A percentile compares a stretch with the other conserved stretches of the same genome.
Evolutionary conservation across 2,329 filamentous ascomycete genomes (phyloP).

Genomic region (Cladobotryum protrusum): DNA sequence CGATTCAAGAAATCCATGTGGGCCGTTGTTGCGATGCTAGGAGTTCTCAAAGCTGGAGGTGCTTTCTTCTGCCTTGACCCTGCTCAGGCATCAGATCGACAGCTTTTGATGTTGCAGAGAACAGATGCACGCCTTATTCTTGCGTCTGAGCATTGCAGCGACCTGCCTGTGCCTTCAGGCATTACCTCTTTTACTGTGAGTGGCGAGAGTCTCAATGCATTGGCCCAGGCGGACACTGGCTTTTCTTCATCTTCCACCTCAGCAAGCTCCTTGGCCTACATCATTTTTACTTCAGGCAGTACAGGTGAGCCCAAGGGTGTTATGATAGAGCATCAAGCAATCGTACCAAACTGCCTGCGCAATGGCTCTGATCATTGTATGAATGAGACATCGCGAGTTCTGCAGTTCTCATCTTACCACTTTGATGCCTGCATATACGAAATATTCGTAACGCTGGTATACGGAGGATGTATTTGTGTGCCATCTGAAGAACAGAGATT

Average conservation of each 20-base stretch:
- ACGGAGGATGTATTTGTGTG: slow-evolving; percentile 45
- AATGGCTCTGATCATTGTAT: too few species aligned
- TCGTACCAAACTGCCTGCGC: not conserved
- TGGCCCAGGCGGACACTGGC: not conserved
- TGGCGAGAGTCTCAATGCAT: not conserved
- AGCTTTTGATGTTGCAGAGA: too few species aligned
- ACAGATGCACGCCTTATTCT: too few species aligned
- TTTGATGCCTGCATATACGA: slow-evolving; percentile 17
- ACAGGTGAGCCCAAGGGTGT: slow-evolving; percentile 21
- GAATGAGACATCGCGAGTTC: slow-evolving; percentile 11
- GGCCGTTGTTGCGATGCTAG: too few species aligned
- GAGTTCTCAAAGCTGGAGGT: too few species aligned
- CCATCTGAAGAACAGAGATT: slow-evolving; percentile 46
- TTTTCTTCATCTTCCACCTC: not conserved
- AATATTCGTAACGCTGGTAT: slow-evolving; percentile 11
- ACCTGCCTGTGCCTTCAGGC: too few species aligned
- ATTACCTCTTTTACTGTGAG: too few species aligned
- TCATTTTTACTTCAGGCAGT: slow-evolving; percentile 20
- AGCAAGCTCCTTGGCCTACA: not conserved
- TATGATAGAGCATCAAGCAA: slow-evolving; percentile 13
- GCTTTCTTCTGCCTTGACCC: too few species aligned
- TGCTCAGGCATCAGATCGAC: too few species aligned
- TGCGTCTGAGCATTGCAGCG: too few species aligned
- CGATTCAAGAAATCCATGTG: too few species aligned
- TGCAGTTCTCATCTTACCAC: slow-evolving; percentile 17